Percentiles rank a stretch among this genome's conserved stretches.
Conservation (phyloP, 2,329 filamentous ascomycete genomes). For the Talaromyces sp. region DNA sequence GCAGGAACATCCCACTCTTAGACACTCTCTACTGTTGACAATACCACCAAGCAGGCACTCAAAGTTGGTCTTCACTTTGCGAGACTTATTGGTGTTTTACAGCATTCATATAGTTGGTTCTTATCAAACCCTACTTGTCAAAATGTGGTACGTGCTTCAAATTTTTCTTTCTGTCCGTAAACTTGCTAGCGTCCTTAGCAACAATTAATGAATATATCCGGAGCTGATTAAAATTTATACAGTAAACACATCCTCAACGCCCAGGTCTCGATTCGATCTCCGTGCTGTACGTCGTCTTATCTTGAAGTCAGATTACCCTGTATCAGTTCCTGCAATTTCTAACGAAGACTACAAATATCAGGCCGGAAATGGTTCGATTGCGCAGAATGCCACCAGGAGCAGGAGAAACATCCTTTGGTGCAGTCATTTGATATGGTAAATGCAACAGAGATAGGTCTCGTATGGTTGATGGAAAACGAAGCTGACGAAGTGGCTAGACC, state of each 20-base stretch:
- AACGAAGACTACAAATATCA: conserved; percentile 32
- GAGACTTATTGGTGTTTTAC: not conserved
- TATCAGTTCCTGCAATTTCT: not conserved
- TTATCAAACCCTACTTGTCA: not conserved
- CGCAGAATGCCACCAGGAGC: conserved; percentile 85
- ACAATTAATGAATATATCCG: not conserved
- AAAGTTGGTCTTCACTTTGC: not conserved
- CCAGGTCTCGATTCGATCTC: conserved; percentile 90
- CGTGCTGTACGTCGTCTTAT: conserved; percentile 68
- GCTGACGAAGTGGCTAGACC: conserved; percentile 33
- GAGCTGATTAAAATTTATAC: conserved; percentile 5
- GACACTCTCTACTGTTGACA: not conserved
- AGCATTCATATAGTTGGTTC: not conserved
- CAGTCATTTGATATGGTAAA: conserved; percentile 78
- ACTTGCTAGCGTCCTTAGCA: not conserved
- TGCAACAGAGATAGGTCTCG: not conserved
- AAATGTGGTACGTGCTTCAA: conserved; percentile 7
- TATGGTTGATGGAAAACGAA: too few species aligned
- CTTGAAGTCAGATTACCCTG: conserved; percentile 3
- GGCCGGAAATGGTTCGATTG: conserved; percentile 99
- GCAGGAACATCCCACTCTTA: conserved; percentile 4
- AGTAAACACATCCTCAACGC: conserved; percentile 99
- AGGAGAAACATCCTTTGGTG: conserved; percentile 69
- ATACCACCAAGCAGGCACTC: not conserved
- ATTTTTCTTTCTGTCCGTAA: not conserved